A percentile compares a stretch with the other conserved stretches of the same genome.
These are phyloP conservation scores for Phaeosphaeriaceae sp. DNA, from an alignment of 2,329 filamentous ascomycete species.

Conservation along the genomic window DNA sequence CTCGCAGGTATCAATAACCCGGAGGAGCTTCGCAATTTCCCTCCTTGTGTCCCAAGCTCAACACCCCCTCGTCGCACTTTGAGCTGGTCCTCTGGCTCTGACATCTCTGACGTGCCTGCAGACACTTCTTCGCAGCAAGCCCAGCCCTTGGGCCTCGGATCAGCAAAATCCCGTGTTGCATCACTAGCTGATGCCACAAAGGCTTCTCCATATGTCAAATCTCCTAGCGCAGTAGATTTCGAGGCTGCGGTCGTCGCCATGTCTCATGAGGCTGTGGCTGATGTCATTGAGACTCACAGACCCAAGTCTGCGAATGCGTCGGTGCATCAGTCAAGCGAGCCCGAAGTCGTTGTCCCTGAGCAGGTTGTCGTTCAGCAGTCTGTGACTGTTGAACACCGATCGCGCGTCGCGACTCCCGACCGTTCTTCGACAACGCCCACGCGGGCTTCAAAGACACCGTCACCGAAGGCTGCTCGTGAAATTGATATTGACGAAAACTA, in stretches of 20 bases:
- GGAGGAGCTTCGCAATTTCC: background rate
- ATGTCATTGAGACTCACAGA: background rate
- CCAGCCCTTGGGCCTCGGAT: background rate
- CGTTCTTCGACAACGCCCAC: background rate
- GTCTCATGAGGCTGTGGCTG: background rate
- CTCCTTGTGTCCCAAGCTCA: background rate
- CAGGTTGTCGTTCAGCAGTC: background rate
- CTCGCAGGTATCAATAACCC: slow-evolving; percentile 4
- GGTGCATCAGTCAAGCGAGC: background rate
- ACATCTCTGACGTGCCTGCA: background rate
- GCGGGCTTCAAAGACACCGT: background rate
- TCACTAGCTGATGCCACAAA: background rate
- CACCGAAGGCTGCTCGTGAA: background rate
- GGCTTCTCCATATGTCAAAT: background rate
- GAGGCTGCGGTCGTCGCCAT: background rate
- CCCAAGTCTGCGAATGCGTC: background rate
- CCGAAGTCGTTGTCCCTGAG: background rate
- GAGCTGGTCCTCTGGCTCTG: background rate
- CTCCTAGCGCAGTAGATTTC: background rate
- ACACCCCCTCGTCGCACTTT: background rate
- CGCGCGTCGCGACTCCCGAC: background rate
- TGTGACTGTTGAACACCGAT: background rate
- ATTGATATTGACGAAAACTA: background rate
- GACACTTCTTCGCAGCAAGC: background rate
- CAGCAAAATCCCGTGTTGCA: background rate